Base-by-base conservation (phyloP, 2,329 filamentous ascomycete species). In the Tolypocladium tropicale region DNA sequence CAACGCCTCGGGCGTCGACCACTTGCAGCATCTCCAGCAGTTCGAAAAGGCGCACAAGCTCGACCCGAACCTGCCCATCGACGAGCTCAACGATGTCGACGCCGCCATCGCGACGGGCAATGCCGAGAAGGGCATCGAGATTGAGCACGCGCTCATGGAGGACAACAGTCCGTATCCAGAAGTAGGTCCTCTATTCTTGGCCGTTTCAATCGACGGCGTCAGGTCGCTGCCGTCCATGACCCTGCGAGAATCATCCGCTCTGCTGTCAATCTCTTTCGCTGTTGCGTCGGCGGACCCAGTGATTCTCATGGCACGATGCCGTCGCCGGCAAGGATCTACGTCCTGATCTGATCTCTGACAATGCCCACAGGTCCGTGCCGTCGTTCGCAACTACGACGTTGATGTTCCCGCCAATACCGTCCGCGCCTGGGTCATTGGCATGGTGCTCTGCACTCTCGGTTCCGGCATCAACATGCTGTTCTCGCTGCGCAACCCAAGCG, bases 101-200 rank as follows among this genome's bases (percentile, higher is more conserved):
- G 75, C 79, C 49, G 82, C 78, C 32, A 74, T 84, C 50, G 70
- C 76, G 46, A 77, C 76, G 2, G 74, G 77, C 57, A 79, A 83
- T 67, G 73, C 76, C 60, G 79, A 79, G 62, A 79, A 80, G 66
- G 80, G 79, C 55, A 69, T 80, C 53, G 76, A 78, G 57, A 77
- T 85, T 61, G 80, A 84, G 62, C 77, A 80, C 61, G 79, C 81
- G 51, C 70, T 80, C 57, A 74, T 84, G 63, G 77, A 85, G 65
- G 82, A 86, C 56, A 83, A 86, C 67, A 86, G 83, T 52, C 84
- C 84, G 2, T 87, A 86, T 64, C 81, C 82, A 39, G 83, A 86
- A 71, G 82, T 84, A 67, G 61, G 74, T 43, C 3, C 10, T 16
- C 14, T 28, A n/a, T n/a, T n/a, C n/a, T n/a, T n/a, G n/a, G n/a